Evolutionary conservation across 2,329 filamentous ascomycete genomes (phyloP).

Genomic region (Ophiostoma tasmaniense): DNA sequence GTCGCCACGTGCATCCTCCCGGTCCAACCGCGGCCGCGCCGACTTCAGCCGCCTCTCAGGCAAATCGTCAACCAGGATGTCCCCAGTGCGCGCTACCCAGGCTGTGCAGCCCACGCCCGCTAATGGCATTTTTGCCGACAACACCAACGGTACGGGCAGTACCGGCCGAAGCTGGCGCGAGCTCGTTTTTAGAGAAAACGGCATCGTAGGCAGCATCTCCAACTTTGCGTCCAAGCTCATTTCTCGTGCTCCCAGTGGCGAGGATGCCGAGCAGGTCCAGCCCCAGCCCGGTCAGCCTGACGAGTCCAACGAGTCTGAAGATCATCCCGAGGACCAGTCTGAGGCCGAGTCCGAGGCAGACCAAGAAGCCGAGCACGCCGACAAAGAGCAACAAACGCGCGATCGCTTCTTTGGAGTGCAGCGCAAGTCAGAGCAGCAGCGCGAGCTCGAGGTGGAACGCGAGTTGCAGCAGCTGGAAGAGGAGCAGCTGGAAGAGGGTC

Average conservation of each 20-base stretch:
- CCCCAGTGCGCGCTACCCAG: not conserved
- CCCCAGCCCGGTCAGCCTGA: not conserved
- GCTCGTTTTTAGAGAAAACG: slow-evolving; percentile 17
- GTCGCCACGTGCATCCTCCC: not conserved
- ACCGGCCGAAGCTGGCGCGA: slow-evolving; percentile 14
- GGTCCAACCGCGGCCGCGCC: not conserved
- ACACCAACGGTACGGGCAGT: not conserved
- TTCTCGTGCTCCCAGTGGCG: not conserved
- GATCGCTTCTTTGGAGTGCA: not conserved
- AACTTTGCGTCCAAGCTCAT: slow-evolving; percentile 17
- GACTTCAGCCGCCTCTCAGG: not conserved
- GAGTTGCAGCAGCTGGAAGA: slow-evolving; percentile 11
- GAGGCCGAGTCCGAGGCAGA: not conserved
- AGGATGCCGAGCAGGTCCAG: not conserved
- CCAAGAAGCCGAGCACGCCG: too few relatives aligned
- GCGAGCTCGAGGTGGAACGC: slow-evolving; percentile 3
- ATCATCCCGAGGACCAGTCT: not conserved
- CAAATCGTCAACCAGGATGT: not conserved
- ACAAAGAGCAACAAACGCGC: not conserved
- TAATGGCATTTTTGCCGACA: not conserved
- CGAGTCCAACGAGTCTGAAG: not conserved
- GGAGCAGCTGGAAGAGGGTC: not conserved
- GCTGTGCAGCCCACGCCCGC: slow-evolving; percentile 7
- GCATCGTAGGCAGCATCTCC: slow-evolving; percentile 17
- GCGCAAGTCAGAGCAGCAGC: not conserved